Evolutionary conservation across 2,329 filamentous ascomycete species (phyloP).

Genomic region (Curvularia verruculosa): DNA sequence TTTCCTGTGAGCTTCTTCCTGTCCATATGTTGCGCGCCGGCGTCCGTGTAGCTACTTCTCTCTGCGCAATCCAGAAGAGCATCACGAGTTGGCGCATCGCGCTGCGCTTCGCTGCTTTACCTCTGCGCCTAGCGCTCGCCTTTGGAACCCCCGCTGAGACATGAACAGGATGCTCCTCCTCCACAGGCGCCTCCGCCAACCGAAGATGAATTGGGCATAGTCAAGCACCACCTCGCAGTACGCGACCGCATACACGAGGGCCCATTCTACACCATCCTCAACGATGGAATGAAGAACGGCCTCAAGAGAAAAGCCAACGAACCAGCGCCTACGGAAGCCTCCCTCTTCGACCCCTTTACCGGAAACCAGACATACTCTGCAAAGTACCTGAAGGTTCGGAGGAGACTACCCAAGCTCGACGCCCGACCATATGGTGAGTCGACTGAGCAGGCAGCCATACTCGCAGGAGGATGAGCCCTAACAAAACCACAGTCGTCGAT

Average conservation of each 20-base stretch:
- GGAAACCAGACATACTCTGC: constrained; percentile 66
- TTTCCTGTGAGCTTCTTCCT: constrained; percentile 47
- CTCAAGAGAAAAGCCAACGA: constrained; percentile 47
- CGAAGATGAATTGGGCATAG: constrained; percentile 53
- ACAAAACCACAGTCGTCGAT: constrained; percentile 55
- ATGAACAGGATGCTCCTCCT: constrained; percentile 40
- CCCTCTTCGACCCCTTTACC: constrained; percentile 64
- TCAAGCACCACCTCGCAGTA: constrained; percentile 59
- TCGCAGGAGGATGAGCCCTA: constrained; percentile 1
- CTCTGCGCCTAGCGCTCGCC: constrained; percentile 14
- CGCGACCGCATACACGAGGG: constrained; percentile 64
- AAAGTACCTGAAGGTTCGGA: constrained; percentile 63
- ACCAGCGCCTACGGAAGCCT: constrained; percentile 46
- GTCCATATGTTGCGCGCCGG: not conserved
- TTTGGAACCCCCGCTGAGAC: constrained; percentile 27
- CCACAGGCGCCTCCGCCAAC: constrained; percentile 50
- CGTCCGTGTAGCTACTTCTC: not conserved
- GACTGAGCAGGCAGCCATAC: not conserved
- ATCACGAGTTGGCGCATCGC: not conserved
- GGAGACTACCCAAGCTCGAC: constrained; percentile 61
- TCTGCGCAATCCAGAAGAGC: constrained; percentile 1
- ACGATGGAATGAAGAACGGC: constrained; percentile 53
- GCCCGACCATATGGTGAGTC: constrained; percentile 61
- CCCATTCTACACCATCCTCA: constrained; percentile 64
- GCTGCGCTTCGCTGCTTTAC: constrained; percentile 14